Evolutionary conservation across 352 stramenopile species (phyloP).

Genomic region (Pseudoperonospora humuli): DNA sequence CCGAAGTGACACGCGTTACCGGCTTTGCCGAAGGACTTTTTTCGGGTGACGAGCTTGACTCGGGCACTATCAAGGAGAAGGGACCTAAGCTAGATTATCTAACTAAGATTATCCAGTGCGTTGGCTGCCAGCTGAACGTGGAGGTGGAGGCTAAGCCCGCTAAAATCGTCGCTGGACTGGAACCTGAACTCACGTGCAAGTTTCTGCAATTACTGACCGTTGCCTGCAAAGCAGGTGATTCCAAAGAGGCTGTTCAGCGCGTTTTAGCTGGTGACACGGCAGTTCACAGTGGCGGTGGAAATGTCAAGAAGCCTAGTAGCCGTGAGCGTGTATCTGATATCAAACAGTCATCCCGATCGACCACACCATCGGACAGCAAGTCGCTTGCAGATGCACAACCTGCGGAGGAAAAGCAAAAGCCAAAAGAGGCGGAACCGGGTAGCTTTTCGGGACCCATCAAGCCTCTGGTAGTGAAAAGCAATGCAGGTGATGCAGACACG

Average conservation of each 20-base stretch:
- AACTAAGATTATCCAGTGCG: constrained; percentile 85
- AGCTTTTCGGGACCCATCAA: constrained; percentile 56
- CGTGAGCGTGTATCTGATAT: constrained; percentile 47
- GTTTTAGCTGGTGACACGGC: constrained; percentile 53
- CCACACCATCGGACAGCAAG: constrained; percentile 54
- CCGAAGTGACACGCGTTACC: constrained; percentile 38
- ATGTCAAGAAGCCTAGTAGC: constrained; percentile 31
- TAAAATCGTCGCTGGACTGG: too few relatives aligned
- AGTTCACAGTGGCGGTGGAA: constrained; percentile 24
- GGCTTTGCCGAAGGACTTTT: constrained; percentile 84
- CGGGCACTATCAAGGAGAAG: constrained; percentile 89
- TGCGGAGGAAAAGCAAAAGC: constrained; percentile 21
- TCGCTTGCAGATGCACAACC: too few relatives aligned
- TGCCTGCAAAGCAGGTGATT: constrained; percentile 75
- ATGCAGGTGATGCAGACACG: constrained; percentile 21
- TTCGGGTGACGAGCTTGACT: constrained; percentile 84
- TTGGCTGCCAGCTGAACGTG: constrained; percentile 84
- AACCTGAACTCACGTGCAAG: constrained; percentile 89
- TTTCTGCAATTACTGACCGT: constrained; percentile 89
- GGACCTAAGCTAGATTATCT: constrained; percentile 88
- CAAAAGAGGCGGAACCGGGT: constrained; percentile 23
- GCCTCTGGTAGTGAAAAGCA: constrained; percentile 35
- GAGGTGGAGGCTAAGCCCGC: too few relatives aligned
- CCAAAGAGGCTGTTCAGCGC: constrained; percentile 55
- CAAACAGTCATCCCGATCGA: constrained; percentile 47